Conservation (phyloP, 2,329 filamentous ascomycete genomes). For the Cyphellophora attinorum region DNA sequence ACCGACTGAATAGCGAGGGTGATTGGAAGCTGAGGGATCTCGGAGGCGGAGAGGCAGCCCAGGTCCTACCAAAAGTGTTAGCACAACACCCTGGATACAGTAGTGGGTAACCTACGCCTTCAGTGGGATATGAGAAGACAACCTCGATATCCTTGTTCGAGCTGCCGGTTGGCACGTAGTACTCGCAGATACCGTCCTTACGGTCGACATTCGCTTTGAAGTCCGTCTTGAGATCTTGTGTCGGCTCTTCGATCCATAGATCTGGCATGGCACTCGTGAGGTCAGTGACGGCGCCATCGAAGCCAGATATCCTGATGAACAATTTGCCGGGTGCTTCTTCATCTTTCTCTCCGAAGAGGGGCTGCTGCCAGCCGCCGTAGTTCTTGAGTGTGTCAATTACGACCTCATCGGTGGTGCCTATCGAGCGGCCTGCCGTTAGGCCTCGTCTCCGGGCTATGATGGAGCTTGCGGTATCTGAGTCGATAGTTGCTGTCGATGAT, state of each 20-base stretch:
- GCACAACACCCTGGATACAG: not conserved
- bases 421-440: constrained; percentile 36
- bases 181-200: constrained; percentile 16
- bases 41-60: constrained; percentile 10
- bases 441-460: constrained; percentile 38
- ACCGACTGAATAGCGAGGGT: constrained; percentile 31
- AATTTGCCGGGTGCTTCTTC: constrained; percentile 21
- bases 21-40: constrained; percentile 22
- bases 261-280: constrained; percentile 15
- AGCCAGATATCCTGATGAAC: constrained; percentile 22
- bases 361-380: constrained; percentile 45
- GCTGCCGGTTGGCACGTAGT: constrained; percentile 12
- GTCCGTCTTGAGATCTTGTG: constrained; percentile 14
- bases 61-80: constrained; percentile 5
- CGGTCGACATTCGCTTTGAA: constrained; percentile 12
- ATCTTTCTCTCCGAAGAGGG: constrained; percentile 39
- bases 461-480: constrained; percentile 25
- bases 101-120: constrained; percentile 9
- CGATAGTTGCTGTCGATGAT: constrained; percentile 14
- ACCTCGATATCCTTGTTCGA: constrained; percentile 14
- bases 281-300: constrained; percentile 13
- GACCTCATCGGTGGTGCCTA: constrained; percentile 32
- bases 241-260: constrained; percentile 17
- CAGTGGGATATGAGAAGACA: constrained; percentile 16
- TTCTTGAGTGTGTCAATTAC: constrained; percentile 49